Conservation (phyloP, 768 basidiomycete species). For the Favolaschia claudopus region DNA sequence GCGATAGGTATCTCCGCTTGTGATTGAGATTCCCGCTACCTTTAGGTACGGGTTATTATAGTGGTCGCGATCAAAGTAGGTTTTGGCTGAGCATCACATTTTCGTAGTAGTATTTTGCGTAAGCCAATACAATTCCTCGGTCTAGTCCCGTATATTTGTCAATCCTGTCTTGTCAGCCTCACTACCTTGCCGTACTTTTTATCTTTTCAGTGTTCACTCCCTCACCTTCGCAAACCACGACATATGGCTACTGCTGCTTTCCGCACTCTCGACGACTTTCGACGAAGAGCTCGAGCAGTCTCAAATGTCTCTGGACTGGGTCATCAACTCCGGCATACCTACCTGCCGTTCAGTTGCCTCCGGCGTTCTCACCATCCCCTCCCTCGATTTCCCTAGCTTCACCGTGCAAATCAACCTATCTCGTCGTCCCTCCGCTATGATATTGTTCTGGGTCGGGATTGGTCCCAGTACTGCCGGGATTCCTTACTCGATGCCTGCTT, state of each 20-base stretch:
- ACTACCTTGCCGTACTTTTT: neutral
- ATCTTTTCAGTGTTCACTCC: too few species aligned
- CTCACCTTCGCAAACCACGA: neutral
- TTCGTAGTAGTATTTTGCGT: neutral
- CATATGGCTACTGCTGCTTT: neutral
- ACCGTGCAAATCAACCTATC: neutral
- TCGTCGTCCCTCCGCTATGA: neutral
- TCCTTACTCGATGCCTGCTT: neutral
- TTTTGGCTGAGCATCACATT: conserved; percentile 2
- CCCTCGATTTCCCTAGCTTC: neutral
- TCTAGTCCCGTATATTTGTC: too few species aligned
- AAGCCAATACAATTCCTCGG: too few species aligned
- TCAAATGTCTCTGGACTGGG: neutral
- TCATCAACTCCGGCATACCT: neutral
- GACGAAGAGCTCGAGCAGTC: neutral
- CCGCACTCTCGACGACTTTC: neutral
- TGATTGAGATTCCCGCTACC: conserved; percentile 8
- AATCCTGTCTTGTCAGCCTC: neutral
- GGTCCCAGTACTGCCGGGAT: neutral
- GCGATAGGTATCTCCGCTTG: too few species aligned
- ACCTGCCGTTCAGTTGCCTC: neutral
- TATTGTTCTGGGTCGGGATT: neutral
- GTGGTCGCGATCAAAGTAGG: neutral
- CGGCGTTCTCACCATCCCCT: neutral
- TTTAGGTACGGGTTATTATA: conserved; percentile 5